Base-by-base conservation (phyloP, 2,329 filamentous ascomycete genomes). In the Cladophialophora carrionii region DNA sequence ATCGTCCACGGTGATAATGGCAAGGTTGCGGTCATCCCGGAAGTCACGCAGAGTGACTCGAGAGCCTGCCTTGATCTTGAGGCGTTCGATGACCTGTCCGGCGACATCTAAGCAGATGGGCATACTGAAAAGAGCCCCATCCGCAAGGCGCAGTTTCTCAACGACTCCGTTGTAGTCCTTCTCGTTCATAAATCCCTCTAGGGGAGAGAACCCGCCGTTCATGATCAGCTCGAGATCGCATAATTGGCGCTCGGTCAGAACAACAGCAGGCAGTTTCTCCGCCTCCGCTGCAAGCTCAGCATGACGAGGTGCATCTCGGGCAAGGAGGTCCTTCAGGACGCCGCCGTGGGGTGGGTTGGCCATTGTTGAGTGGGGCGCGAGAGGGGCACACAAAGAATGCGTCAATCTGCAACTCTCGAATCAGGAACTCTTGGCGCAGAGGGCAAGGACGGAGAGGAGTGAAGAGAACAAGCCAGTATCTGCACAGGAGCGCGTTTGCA, bases 111-210 rank as follows among this genome's bases (percentile, higher is more conserved):
- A 88, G 73, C 90, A 96, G 79, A 99, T 98, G 74, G 95, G 95
- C 82, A 99, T 99, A 79, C 87, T 91, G 83, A 98, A 98, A 74
- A 99, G 89, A 77, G 88, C 88, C 77, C 95, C 95, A 80, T 92
- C 88, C 65, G 87, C 87, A 65, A 99, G 89, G 73, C 95, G 91
- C 82, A 90, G 88, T 73, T 94, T 87, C 79, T 89, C 88, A 72
- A 97, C 93, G 70, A 99, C 95, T 70, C 90, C 88, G 80, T 96
- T 90, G 84, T 96, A 99, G 81, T 99, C 95, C 81, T 92, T 90
- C 84, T 99, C 88, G 79, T 87, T 96, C 90, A 99, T 90, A 84
- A 99, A 99, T 75, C 93, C 95, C 87, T 99, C 94, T 48, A 99
- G 87, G 65, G 95, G 95, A 71, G 93, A 97, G 84, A 99, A 99